Evolutionary conservation across 73 alveolate genomes (phyloP).

Genomic region (Loxodes magnus): DNA sequence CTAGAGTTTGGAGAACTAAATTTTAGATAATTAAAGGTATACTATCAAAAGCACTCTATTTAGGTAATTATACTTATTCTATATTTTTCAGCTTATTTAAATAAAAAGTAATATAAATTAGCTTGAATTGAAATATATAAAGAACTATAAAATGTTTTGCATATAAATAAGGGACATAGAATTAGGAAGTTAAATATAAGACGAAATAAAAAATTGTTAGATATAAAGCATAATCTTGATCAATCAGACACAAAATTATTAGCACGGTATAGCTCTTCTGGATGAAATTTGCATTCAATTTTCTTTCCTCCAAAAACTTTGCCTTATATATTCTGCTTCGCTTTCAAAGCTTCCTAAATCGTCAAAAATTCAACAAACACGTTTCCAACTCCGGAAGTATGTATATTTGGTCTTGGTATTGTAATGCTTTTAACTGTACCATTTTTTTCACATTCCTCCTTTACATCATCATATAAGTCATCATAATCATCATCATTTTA

Average conservation of each 20-base stretch:
- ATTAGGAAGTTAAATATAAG: no score
- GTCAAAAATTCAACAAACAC: constrained; percentile 4
- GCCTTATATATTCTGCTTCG: constrained; percentile 5
- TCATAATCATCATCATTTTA: constrained; percentile 58
- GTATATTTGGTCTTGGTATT: constrained; percentile 67
- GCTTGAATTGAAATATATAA: no score
- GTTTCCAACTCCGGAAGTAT: constrained; percentile 13
- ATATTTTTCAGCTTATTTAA: no score
- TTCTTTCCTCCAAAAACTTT: neutral
- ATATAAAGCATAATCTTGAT: no score
- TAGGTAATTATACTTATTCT: no score
- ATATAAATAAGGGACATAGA: no score
- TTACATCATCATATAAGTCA: constrained; percentile 67
- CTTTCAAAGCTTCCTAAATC: constrained; percentile 5
- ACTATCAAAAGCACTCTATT: no score
- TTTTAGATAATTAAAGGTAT: no score
- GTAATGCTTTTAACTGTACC: constrained; percentile 67
- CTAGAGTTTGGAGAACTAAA: no score
- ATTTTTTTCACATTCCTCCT: constrained; percentile 50
- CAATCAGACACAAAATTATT: constrained; percentile 14
- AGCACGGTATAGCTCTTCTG: constrained; percentile 12
- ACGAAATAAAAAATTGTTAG: no score
- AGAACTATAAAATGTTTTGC: no score
- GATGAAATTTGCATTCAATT: constrained; percentile 13
- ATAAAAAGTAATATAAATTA: no score